Evolutionary conservation across 169 alveolate genomes (phyloP).

Genomic region (Babesia bigemina): DNA sequence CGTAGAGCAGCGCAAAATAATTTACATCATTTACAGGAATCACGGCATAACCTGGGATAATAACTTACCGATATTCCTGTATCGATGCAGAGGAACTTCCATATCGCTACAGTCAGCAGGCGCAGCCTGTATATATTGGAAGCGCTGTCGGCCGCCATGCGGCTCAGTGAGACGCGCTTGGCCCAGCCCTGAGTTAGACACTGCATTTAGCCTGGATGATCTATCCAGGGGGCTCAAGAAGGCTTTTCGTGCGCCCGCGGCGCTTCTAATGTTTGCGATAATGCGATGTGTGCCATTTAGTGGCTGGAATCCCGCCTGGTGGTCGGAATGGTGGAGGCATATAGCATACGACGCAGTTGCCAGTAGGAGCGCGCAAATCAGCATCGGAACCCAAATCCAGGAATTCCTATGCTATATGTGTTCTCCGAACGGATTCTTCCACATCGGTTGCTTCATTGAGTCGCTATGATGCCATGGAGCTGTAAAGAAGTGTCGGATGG

Average conservation of each 20-base stretch:
- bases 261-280: not conserved
- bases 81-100: conserved; percentile 50
- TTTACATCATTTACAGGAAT: not conserved
- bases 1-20: too few relatives aligned
- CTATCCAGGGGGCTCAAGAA: not conserved
- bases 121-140: conserved; percentile 3
- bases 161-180: not conserved
- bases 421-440: too few relatives aligned
- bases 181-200: not conserved
- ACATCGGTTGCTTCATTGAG: too few relatives aligned
- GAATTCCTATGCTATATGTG: not conserved
- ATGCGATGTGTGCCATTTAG: not conserved
- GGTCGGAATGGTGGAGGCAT: conserved; percentile 10
- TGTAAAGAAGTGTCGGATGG: not conserved
- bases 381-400: conserved; percentile 21
- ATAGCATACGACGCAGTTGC: conserved; percentile 25
- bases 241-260: not conserved
- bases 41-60: not conserved
- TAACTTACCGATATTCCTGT: conserved; percentile 58
- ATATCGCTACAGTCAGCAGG: conserved; percentile 10
- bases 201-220: not conserved
- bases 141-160: not conserved
- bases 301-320: not conserved
- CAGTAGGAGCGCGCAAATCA: conserved; percentile 21
- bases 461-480: not conserved